Evolutionary conservation across 1,139 yeast genomes (phyloP).

Genomic region (Taiozyma sp.): DNA sequence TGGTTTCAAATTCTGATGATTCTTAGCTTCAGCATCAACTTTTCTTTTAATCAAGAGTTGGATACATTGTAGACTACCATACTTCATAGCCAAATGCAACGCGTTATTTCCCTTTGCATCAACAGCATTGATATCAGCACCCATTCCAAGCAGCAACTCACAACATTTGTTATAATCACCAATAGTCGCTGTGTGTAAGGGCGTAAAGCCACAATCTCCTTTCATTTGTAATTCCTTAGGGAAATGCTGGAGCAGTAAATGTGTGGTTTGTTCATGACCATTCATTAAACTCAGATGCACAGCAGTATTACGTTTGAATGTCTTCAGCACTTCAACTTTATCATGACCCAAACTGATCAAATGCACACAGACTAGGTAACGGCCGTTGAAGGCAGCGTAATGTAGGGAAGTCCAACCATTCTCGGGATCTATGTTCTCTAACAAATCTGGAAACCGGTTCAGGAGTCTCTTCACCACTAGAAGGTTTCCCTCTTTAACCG

Average conservation of each 20-base stretch:
- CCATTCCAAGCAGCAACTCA: conserved; percentile 68
- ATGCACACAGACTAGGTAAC: conserved; percentile 71
- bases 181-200: conserved; percentile 69
- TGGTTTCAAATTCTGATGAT: conserved; percentile 69
- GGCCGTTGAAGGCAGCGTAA: conserved; percentile 80
- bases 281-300: conserved; percentile 70
- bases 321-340: conserved; percentile 40
- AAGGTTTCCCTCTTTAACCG: conserved; percentile 67
- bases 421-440: conserved; percentile 66
- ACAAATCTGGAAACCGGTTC: conserved; percentile 67
- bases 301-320: conserved; percentile 69
- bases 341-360: conserved; percentile 49
- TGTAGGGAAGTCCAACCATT: conserved; percentile 92
- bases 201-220: conserved; percentile 58
- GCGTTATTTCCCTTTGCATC: conserved; percentile 74
- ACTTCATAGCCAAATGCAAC: conserved; percentile 76
- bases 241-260: conserved; percentile 76
- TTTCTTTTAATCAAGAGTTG: conserved; percentile 50
- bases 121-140: conserved; percentile 62
- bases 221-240: conserved; percentile 61
- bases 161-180: conserved; percentile 69
- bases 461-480: conserved; percentile 70
- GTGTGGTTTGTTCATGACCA: conserved; percentile 77
- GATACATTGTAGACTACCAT: conserved; percentile 64
- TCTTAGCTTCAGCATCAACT: conserved; percentile 45